phyloP scores from a whole-genome alignment of 495 filamentous ascomycete species.

The Hypoxylon rickii region DNA sequence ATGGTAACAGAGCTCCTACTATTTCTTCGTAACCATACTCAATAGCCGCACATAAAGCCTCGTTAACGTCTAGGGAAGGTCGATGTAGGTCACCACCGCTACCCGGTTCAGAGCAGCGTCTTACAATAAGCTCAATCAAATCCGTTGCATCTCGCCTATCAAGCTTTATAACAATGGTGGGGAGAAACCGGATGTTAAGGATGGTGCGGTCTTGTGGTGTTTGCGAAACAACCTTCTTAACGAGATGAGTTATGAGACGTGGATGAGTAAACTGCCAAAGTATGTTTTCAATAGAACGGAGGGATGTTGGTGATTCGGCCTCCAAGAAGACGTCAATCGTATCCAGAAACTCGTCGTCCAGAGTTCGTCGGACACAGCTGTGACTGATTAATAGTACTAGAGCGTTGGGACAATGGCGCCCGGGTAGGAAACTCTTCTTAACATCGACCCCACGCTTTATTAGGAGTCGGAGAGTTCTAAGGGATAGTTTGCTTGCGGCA shows the following conservation, averaged over 20 bases:
- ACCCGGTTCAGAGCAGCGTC: background rate
- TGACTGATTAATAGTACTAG: background rate
- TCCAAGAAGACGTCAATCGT: background rate
- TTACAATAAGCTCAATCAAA: background rate
- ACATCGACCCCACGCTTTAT: slow-evolving; percentile 1
- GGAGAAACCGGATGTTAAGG: background rate
- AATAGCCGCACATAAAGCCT: background rate
- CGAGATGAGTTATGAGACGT: slow-evolving; percentile 2
- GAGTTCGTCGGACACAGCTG: background rate
- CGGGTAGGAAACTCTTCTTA: slow-evolving; percentile 1
- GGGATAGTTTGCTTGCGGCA: background rate
- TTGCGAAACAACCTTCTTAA: background rate
- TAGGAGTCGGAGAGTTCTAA: background rate
- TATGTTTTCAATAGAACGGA: background rate
- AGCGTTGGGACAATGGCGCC: background rate
- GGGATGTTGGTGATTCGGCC: background rate
- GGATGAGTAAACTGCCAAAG: background rate
- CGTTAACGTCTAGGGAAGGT: background rate
- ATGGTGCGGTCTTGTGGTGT: background rate
- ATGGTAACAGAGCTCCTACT: slow-evolving; percentile 2
- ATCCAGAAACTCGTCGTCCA: background rate
- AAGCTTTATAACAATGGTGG: background rate
- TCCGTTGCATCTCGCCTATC: background rate
- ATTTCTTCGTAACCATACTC: background rate
- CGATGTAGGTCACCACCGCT: background rate